phyloP scores from a whole-genome alignment of 164 flowering plant species.

The Vitis cinerea region DNA sequence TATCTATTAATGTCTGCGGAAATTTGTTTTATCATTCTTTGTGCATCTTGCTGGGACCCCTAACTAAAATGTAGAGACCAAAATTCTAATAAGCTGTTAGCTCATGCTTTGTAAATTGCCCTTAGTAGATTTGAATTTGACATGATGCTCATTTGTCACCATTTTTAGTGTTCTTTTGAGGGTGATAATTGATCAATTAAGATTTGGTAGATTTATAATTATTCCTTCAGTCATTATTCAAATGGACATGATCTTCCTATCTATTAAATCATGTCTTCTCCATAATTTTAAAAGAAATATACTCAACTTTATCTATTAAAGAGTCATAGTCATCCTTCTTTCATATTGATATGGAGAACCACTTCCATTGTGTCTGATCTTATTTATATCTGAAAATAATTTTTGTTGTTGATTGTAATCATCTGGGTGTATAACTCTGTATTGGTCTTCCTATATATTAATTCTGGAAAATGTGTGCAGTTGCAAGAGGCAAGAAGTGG shows the following conservation, averaged over 20 bases:
- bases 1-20: background rate
- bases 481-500: conserved; percentile 65
- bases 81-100: no score
- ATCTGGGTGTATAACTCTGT: background rate
- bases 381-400: background rate
- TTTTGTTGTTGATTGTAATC: conserved; percentile 1
- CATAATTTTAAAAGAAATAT: background rate
- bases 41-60: background rate
- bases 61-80: no score
- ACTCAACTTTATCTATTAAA: background rate
- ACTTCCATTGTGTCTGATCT: background rate
- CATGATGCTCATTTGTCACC: no score
- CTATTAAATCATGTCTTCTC: background rate
- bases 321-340: background rate
- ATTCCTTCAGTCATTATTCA: background rate
- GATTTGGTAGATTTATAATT: no score
- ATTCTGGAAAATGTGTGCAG: conserved; percentile 38
- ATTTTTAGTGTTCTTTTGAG: background rate
- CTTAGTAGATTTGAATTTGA: no score
- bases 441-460: background rate
- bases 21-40: background rate
- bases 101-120: no score
- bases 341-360: background rate
- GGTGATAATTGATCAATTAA: background rate
- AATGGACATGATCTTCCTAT: background rate